phyloP scores from a whole-genome alignment of 345 rosid species.

The Populus euphratica region DNA sequence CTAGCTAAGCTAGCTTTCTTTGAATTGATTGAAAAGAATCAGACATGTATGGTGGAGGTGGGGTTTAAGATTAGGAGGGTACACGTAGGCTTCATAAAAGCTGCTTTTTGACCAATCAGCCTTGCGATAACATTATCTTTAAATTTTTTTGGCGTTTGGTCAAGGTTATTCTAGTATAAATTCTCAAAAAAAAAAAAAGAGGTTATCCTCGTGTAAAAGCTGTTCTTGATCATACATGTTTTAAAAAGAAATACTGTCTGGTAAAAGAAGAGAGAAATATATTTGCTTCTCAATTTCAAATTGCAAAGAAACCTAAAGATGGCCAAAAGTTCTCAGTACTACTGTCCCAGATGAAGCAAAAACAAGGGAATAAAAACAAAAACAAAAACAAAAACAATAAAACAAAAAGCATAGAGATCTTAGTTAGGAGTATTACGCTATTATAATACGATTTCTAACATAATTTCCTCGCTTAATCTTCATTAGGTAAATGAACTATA shows the following conservation, averaged over 20 bases:
- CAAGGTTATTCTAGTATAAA: not conserved
- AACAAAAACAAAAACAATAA: no score
- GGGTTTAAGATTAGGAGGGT: slow-evolving; percentile 24
- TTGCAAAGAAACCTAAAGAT: not conserved
- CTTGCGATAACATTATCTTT: not conserved
- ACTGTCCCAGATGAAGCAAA: not conserved
- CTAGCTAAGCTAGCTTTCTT: not conserved
- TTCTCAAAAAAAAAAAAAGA: not conserved
- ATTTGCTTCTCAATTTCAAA: not conserved
- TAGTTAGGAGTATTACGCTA: not conserved
- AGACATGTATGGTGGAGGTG: slow-evolving; percentile 20
- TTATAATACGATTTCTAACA: not conserved
- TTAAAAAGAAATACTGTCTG: not conserved
- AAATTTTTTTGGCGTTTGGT: not conserved
- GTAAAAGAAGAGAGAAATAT: not conserved
- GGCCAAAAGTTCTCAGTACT: not conserved
- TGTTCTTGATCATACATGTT: not conserved
- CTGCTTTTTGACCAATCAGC: slow-evolving; percentile 15
- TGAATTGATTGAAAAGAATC: not conserved
- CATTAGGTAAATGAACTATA: not conserved
- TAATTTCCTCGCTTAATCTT: not conserved
- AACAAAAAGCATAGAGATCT: not conserved
- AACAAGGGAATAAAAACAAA: no score
- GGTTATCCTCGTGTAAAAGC: not conserved
- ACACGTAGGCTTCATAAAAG: slow-evolving; percentile 44